Base-by-base conservation (phyloP, 495 filamentous ascomycete genomes). In the Xylaria scruposa region DNA sequence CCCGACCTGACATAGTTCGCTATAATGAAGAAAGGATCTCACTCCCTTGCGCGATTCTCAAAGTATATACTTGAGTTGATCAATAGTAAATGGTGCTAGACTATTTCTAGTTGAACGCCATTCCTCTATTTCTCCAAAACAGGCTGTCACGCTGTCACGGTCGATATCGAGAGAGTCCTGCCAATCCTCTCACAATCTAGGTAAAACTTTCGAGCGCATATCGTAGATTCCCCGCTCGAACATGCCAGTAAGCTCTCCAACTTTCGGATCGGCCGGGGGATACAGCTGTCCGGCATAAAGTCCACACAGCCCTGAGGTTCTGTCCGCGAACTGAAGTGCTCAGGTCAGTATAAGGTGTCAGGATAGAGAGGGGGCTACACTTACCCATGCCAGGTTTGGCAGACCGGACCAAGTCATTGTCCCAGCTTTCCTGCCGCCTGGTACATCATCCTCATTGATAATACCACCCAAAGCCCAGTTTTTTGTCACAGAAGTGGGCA, bases 381-480 rank as follows among this genome's bases (percentile, higher is more conserved):
- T 71, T 4, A 63, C 72, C 72, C 72, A 74, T 24, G 29, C 31
- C 7, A 67, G 17, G 66, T 74, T 74, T 15, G 72, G 72, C 42
- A 74, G 31, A 10, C 72, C 72, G 4, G 38, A 36, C 72, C 72
- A 74, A 26, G 63, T 70, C 67, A 70, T 74, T 36, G 72, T 46
- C n/a, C 72, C 72, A 4, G 67, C 58, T 33, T 47, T 70, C 21
- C 72, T 70, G 12, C 72, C 61, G 12, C 72, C 72, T 8, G 72
- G 68, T 17, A 74, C 53, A 21, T 66, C 66, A 10, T 9, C 51
- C 59, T 67, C 67, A n/a, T 70, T 70, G 29, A 70, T 17, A 26
- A 74, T 51, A 7, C 72, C 72, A 24, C 72, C 67, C 49, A 74
- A 40, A 1, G 72, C 60, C 66, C 66, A 74, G 51, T 70, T 71